Conservation (phyloP, 2,329 filamentous ascomycete genomes). For the Aspergillus jensenii region DNA sequence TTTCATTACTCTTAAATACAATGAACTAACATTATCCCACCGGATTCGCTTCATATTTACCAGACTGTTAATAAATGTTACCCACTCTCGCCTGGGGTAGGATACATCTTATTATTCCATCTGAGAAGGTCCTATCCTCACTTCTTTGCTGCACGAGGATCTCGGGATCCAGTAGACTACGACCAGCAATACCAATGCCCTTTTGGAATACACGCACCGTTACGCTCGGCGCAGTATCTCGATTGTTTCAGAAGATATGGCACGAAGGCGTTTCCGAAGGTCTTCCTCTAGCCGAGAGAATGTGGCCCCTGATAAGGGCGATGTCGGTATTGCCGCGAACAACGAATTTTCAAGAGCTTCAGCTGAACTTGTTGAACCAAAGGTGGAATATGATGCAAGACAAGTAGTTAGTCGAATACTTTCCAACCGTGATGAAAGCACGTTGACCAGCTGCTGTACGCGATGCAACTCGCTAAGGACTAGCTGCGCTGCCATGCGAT, state of each 20-base stretch:
- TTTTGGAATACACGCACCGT: background rate
- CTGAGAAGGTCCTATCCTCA: background rate
- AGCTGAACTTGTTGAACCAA: background rate
- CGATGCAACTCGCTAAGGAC: constrained; percentile 5
- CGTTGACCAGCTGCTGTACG: background rate
- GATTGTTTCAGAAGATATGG: constrained; percentile 7
- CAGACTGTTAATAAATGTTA: background rate
- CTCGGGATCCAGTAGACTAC: background rate
- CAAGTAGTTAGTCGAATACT: background rate
- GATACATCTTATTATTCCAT: background rate
- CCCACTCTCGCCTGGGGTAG: background rate
- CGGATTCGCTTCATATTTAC: background rate
- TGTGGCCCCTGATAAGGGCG: background rate
- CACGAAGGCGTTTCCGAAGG: constrained; percentile 4
- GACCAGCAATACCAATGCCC: background rate
- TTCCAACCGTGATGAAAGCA: background rate
- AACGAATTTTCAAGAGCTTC: background rate
- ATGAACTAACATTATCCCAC: background rate
- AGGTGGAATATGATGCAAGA: background rate
- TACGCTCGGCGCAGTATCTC: constrained; percentile 5
- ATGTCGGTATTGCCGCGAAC: background rate
- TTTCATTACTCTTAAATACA: background rate
- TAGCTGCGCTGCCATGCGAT: constrained; percentile 7
- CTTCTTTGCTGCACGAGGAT: too few species aligned
- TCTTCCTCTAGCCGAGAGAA: constrained; percentile 1